These are phyloP conservation scores for Schizonepeta tenuifolia DNA, from an alignment of 257 asterid species.

Conservation along the genomic window DNA sequence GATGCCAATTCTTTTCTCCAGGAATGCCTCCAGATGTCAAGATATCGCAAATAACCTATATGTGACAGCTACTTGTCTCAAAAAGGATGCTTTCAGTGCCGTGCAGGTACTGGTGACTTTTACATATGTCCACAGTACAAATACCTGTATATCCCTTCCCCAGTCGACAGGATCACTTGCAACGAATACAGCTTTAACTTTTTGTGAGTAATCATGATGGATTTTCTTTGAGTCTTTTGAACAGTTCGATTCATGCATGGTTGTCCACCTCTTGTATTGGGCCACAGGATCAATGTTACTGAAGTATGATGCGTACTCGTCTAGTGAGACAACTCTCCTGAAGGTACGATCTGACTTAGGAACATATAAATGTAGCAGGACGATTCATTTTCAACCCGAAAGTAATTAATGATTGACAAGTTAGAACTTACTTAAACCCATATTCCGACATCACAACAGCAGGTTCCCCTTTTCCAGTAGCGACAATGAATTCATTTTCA, in stretches of 20 bases:
- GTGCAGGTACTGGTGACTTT: background rate
- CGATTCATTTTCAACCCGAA: background rate
- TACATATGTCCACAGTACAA: background rate
- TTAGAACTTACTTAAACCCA: slow-evolving; percentile 56
- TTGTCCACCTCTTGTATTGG: slow-evolving; percentile 61
- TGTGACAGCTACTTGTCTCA: slow-evolving; percentile 30
- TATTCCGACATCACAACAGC: slow-evolving; percentile 65
- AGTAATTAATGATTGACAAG: background rate
- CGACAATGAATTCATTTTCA: slow-evolving; percentile 61
- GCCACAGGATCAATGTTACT: slow-evolving; percentile 64
- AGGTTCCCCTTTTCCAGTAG: slow-evolving; percentile 78
- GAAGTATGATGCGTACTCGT: slow-evolving; percentile 57
- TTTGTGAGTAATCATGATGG: slow-evolving; percentile 30
- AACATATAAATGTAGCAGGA: slow-evolving; percentile 11
- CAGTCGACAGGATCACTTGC: slow-evolving; percentile 73
- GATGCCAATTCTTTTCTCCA: slow-evolving; percentile 49
- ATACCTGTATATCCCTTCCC: slow-evolving; percentile 75
- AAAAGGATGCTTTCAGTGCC: background rate
- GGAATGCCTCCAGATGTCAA: slow-evolving; percentile 62
- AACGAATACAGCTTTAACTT: slow-evolving; percentile 62
- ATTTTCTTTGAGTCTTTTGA: slow-evolving; percentile 28
- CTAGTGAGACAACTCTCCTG: slow-evolving; percentile 65
- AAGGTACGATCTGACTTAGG: slow-evolving; percentile 26
- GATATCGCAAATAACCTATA: slow-evolving; percentile 65
- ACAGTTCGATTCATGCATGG: slow-evolving; percentile 34